Evolutionary conservation across 2,329 filamentous ascomycete species (phyloP).

Genomic region (Xylariaceae sp.): DNA sequence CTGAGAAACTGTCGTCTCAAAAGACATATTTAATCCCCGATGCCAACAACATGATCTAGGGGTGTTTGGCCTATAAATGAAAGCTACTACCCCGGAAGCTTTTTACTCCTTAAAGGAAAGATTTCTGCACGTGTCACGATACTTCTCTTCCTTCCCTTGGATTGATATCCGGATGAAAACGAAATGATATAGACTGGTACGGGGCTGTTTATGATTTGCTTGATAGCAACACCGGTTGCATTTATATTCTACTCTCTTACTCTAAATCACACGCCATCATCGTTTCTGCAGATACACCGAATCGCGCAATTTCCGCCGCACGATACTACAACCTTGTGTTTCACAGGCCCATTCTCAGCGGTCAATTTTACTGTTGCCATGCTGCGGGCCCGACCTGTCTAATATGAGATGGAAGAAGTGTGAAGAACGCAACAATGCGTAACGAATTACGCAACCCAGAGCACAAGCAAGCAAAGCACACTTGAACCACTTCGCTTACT

Average conservation of each 20-base stretch:
- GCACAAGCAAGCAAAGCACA: not conserved
- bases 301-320: not conserved
- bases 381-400: not conserved
- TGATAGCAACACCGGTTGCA: conserved; percentile 25
- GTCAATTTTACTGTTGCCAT: not conserved
- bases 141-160: conserved; percentile 35
- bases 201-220: conserved; percentile 23
- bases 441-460: not conserved
- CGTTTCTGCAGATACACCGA: not conserved
- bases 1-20: conserved; percentile 39
- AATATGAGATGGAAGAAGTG: not conserved
- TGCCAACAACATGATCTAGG: conserved; percentile 56
- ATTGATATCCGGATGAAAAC: conserved; percentile 33
- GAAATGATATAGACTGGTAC: conserved; percentile 41
- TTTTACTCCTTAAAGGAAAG: conserved; percentile 32
- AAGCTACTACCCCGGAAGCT: conserved; percentile 19
- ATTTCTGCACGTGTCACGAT: conserved; percentile 38
- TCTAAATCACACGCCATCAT: conserved; percentile 23
- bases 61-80: not conserved
- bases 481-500: not conserved
- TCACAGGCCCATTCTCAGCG: not conserved
- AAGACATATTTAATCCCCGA: conserved; percentile 48
- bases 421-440: not conserved
- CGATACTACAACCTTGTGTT: not conserved
- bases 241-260: conserved; percentile 24